Base-by-base conservation (phyloP, 2,329 filamentous ascomycete species). In the Plectosphaerella sp. region DNA sequence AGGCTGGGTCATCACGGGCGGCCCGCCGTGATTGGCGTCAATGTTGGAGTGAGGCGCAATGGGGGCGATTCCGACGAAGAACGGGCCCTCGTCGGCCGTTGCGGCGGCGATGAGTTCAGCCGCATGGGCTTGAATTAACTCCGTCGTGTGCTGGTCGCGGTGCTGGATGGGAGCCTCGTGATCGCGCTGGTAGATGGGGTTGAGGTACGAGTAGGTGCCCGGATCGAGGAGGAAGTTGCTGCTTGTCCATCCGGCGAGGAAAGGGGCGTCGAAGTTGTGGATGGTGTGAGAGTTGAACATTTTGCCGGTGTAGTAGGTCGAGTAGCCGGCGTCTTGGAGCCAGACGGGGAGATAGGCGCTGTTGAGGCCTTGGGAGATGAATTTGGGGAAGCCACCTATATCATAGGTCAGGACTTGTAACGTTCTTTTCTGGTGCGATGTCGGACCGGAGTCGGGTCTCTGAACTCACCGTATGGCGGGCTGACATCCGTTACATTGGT, bases 291-390 rank as follows among this genome's bases (percentile, higher is more conserved):
- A 73, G 57, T 90, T 90, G 69, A 87, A 86, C 5, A 89, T 71
- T 62, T 91, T 90, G 16, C 85, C 87, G 0, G 80, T 82, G 59
- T 89, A 90, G 61, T 87, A 89, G 0, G 86, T 89, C 57, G 82
- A 80, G 62, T 89, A 90, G 0, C 85, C 86, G 0, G 79, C 80
- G 4, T 78, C 65, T 57, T 88, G 83, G n/a, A 91, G 67, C 86
- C 87, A 90, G 0, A 89, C 64, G 0, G 86, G 87, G 0, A 90
- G 74, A 54, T 86, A 89, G 35, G 84, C 78, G 2, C 84, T 76
- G 53, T 89, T 88, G 54, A 82, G 75, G 1, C 86, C 86, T 49
- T 86, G 75, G 4, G 71, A 70, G 15, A 89, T 69, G 52, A 89
- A 87, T 59, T 88, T 88, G 2, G 82, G 80, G 58, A 84, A 90